Conservation (phyloP, 1,284 basidiomycete genomes). For the Quambalaria eucalypti region DNA sequence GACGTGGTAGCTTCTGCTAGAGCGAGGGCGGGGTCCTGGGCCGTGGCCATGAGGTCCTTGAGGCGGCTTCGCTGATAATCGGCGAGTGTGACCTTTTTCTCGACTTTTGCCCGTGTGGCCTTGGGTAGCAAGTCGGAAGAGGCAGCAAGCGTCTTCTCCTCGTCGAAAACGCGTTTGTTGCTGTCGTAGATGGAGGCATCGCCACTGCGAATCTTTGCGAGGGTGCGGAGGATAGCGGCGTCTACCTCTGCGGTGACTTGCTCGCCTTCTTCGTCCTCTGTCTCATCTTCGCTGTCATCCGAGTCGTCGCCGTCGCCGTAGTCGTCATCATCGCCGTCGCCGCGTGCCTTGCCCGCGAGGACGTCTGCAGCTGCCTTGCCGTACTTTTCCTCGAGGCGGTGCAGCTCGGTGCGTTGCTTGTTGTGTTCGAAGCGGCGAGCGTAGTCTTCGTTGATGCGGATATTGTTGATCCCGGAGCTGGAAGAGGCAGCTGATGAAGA, state of each 20-base stretch:
- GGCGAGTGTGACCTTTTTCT: conserved; percentile 39
- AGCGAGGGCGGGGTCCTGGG: conserved; percentile 36
- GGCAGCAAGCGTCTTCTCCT: conserved; percentile 6
- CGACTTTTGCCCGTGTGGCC: conserved; percentile 11
- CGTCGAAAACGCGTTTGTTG: conserved; percentile 38
- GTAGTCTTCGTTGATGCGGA: conserved; percentile 41
- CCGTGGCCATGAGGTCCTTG: conserved; percentile 34
- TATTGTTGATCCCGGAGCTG: neutral
- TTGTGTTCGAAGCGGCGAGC: conserved; percentile 41
- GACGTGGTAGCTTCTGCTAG: conserved; percentile 39
- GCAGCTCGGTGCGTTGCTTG: conserved; percentile 37
- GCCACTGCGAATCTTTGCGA: conserved; percentile 72
- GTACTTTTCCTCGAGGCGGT: conserved; percentile 36
- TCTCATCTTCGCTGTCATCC: conserved; percentile 54
- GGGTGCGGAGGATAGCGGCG: conserved; percentile 83
- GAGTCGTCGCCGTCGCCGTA: conserved; percentile 21
- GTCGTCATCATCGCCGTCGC: conserved; percentile 3
- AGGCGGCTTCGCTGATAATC: conserved; percentile 42
- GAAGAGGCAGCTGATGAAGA: neutral
- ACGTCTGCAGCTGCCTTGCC: conserved; percentile 13
- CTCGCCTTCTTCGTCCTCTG: conserved; percentile 89
- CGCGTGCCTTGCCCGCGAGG: neutral
- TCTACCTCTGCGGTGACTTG: conserved; percentile 89
- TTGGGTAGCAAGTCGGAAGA: conserved; percentile 2
- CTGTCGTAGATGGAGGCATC: conserved; percentile 76